A percentile compares a stretch with the other conserved stretches of the same genome.
Evolutionary conservation across 148 eudicot species (phyloP).

Genomic region (Simmondsia chinensis): DNA sequence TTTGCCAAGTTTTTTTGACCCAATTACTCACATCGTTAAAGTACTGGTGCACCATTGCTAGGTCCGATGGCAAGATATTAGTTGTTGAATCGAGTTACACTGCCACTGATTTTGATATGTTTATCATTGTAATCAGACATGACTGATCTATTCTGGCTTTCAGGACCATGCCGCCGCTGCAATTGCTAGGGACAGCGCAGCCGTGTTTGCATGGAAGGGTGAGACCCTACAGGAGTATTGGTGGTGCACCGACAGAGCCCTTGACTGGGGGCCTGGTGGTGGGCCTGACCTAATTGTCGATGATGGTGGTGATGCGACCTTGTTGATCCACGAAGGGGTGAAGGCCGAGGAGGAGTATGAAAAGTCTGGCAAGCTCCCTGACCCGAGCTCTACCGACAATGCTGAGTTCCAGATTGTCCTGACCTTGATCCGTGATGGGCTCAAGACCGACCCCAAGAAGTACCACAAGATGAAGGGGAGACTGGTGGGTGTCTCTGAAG

Average conservation of each 20-base stretch:
- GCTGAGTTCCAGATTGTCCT: conserved; percentile 86
- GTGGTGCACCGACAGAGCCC: conserved; percentile 98
- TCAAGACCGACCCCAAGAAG: conserved; percentile 72
- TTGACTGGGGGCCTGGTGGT: conserved; percentile 93
- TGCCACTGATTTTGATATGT: background rate
- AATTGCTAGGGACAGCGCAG: conserved; percentile 84
- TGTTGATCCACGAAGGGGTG: conserved; percentile 93
- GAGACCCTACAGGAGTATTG: conserved; percentile 97
- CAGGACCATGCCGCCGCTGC: conserved; percentile 97
- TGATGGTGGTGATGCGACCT: conserved; percentile 90
- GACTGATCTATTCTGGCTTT: background rate
- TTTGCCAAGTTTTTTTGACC: no score
- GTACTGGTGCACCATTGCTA: no score
- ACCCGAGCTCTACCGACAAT: conserved; percentile 69
- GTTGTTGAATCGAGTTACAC: no score
- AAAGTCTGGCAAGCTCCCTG: conserved; percentile 58
- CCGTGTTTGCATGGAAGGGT: conserved; percentile 99
- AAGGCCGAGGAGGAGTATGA: conserved; percentile 85
- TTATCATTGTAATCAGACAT: background rate
- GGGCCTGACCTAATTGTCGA: conserved; percentile 95
- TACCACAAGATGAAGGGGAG: conserved; percentile 81
- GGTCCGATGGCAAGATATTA: no score
- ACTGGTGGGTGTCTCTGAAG: conserved; percentile 92
- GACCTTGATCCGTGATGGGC: conserved; percentile 56
- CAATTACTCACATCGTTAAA: no score